Conservation (phyloP, 2,329 filamentous ascomycete species). For the Aureobasidium sp. region DNA sequence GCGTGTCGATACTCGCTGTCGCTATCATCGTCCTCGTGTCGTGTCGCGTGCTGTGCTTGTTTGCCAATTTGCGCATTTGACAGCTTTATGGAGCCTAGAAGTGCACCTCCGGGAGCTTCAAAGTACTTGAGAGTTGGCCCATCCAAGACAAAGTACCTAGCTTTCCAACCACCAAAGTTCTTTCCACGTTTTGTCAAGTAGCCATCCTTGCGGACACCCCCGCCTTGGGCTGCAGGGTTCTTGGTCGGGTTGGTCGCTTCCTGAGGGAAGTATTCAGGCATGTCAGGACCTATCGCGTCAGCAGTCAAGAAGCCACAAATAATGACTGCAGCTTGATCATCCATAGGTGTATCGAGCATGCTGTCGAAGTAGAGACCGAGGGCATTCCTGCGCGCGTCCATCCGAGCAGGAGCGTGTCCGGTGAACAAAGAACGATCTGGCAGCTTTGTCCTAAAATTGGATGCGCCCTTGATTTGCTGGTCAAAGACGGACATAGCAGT, state of each 20-base stretch:
- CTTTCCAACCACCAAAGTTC: slow-evolving; percentile 99
- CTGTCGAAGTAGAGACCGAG: slow-evolving; percentile 81
- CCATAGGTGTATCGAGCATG: slow-evolving; percentile 74
- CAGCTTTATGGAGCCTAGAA: slow-evolving; percentile 89
- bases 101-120: slow-evolving; percentile 80
- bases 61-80: slow-evolving; percentile 89
- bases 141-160: slow-evolving; percentile 63
- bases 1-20: slow-evolving; percentile 96
- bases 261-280: slow-evolving; percentile 36
- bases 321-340: slow-evolving; percentile 66
- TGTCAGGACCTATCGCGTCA: slow-evolving; percentile 55
- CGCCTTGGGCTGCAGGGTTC: slow-evolving; percentile 28
- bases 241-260: slow-evolving; percentile 3
- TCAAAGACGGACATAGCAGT: slow-evolving; percentile 75
- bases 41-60: slow-evolving; percentile 61
- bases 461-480: slow-evolving; percentile 66
- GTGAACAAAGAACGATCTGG: slow-evolving; percentile 83
- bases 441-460: slow-evolving; percentile 65
- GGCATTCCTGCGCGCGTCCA: slow-evolving; percentile 76
- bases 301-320: slow-evolving; percentile 80
- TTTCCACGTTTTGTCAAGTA: slow-evolving; percentile 96
- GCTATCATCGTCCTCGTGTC: slow-evolving; percentile 59
- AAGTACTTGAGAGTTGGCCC: slow-evolving; percentile 77
- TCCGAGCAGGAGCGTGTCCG: slow-evolving; percentile 86
- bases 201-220: slow-evolving; percentile 58